These are phyloP conservation scores for Naganishia sp. DNA, from an alignment of 1,284 basidiomycete genomes.

Conservation along the genomic window DNA sequence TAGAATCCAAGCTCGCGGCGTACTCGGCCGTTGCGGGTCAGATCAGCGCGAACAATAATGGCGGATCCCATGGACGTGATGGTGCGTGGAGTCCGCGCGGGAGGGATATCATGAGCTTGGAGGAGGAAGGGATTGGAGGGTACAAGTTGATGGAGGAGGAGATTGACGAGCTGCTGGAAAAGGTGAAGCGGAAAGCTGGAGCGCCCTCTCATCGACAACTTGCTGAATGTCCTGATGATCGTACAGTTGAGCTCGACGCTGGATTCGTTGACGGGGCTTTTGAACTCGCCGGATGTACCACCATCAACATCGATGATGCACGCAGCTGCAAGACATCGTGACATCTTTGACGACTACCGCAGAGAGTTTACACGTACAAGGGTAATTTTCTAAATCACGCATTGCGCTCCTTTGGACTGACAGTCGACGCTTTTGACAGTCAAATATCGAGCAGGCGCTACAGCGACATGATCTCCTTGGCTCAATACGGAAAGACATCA, in stretches of 20 bases:
- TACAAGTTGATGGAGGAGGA: constrained; percentile 72
- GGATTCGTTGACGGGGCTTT: constrained; percentile 67
- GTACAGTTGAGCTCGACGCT: constrained; percentile 77
- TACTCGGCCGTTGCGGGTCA: constrained; percentile 82
- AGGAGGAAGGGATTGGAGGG: constrained; percentile 70
- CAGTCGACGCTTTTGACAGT: constrained; percentile 53
- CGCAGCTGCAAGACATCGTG: constrained; percentile 84
- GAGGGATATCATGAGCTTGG: constrained; percentile 43
- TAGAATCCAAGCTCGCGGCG: constrained; percentile 84
- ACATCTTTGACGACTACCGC: constrained; percentile 83
- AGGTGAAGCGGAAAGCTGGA: constrained; percentile 59
- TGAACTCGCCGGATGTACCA: constrained; percentile 70
- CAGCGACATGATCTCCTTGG: constrained; percentile 83
- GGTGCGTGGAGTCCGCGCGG: constrained; percentile 34
- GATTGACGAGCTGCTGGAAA: constrained; percentile 80
- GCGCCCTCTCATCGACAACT: not conserved
- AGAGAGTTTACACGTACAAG: constrained; percentile 81
- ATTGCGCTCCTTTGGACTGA: too few relatives aligned
- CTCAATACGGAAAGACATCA: constrained; percentile 93
- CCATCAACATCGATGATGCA: constrained; percentile 83
- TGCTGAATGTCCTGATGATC: not conserved
- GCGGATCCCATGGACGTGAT: constrained; percentile 26
- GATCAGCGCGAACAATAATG: constrained; percentile 56
- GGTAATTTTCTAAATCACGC: constrained; percentile 54
- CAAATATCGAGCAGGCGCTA: constrained; percentile 77